These are phyloP conservation scores for Irpex sp. DNA, from an alignment of 1,284 basidiomycete species.

Conservation along the genomic window DNA sequence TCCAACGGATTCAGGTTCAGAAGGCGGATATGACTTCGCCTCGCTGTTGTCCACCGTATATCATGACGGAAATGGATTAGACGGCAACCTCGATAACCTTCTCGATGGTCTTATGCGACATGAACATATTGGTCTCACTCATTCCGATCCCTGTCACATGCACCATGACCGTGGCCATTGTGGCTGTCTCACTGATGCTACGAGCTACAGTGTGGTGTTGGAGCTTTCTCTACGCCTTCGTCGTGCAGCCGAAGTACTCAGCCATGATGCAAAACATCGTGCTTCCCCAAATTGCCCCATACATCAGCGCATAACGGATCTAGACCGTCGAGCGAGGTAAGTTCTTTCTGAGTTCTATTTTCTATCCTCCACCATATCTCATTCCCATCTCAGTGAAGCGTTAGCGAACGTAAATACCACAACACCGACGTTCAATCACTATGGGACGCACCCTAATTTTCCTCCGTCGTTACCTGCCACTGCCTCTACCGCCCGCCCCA, in stretches of 20 bases:
- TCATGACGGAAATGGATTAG: conserved; percentile 15
- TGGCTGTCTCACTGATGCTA: conserved; percentile 51
- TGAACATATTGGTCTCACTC: conserved; percentile 11
- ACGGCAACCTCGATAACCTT: conserved; percentile 21
- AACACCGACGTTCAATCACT: conserved; percentile 10
- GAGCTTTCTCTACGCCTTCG: conserved; percentile 60
- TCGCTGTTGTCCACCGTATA: conserved; percentile 22
- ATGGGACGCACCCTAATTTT: conserved; percentile 2
- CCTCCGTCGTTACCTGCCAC: neutral
- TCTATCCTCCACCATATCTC: neutral
- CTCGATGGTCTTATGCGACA: conserved; percentile 22
- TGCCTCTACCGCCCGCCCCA: neutral
- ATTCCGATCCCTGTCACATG: conserved; percentile 7
- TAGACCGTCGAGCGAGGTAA: conserved; percentile 57
- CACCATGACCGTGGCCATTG: conserved; percentile 37
- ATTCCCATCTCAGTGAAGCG: conserved; percentile 25
- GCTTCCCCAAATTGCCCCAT: conserved; percentile 43
- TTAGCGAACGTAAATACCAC: conserved; percentile 33
- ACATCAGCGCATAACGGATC: conserved; percentile 49
- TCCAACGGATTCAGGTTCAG: conserved; percentile 11
- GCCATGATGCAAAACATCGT: conserved; percentile 46
- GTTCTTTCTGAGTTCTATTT: conserved; percentile 23
- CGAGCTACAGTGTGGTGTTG: conserved; percentile 52
- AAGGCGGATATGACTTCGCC: conserved; percentile 23
- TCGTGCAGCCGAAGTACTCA: conserved; percentile 53